Evolutionary conservation across 495 filamentous ascomycete species (phyloP), one percentile per base, ranked within the genome.

Genomic region (Podospora didyma): DNA sequence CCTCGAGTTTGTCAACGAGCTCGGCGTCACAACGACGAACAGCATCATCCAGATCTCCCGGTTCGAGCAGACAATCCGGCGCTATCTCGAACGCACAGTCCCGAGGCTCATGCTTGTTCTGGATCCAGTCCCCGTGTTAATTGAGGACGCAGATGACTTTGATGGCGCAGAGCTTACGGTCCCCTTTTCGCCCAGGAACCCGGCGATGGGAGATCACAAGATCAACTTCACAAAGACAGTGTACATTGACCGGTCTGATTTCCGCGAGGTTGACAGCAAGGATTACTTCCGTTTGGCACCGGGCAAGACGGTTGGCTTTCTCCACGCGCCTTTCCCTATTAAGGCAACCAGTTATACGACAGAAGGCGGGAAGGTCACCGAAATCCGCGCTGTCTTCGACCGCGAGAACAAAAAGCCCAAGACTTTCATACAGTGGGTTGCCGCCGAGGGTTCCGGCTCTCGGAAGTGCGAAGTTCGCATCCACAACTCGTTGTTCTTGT

Each of bases 281-380:
- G 89, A 95, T 57, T 96, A 90, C 76, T 97, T 96, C 85, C 91
- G 95, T 20, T 84, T 98, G 22, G 89, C 95, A 0, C 92, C 92
- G 0, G 89, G 89, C 57, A 94, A 97, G 73, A 79, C 82, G 6
- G 93, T 97, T 45, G 95, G 94, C 45, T 80, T 98, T 1, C 80
- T 95, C 56, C 86, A 95, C 65, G 87, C 82, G 3, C 89, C 91
- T 1, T 87, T 82, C 74, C 89, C 91, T 2, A 89, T 98, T 72
- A 89, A 82, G 19, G 91, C 89, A 7, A 88, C 83, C 2, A 82
- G 80, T 7, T 92, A 89, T 71, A 81, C 79, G 19, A 94, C 87
- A 61, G 87, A 93, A 64, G 75, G 82, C 5, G 92, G 89, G 51
- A 76, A 79, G 35, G 80, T 96, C 16, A 90, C 78, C 28, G 82